Evolutionary conservation across 1,139 yeast genomes (phyloP), one percentile per base, ranked within the genome.

Genomic region (Kodamaea sp.): DNA sequence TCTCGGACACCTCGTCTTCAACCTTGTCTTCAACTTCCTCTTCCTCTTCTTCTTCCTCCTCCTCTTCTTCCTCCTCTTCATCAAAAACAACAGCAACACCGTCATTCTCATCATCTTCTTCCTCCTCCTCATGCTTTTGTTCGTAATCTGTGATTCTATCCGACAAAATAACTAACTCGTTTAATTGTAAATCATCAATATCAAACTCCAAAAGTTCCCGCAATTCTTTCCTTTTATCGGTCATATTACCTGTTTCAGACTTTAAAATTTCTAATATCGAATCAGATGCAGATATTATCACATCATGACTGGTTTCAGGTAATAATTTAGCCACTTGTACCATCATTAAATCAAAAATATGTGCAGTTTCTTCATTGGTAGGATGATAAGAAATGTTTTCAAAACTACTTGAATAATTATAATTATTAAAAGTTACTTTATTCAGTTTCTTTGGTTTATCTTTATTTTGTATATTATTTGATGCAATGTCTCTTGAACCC

Each of bases 261-360:
- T 82, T 83, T 42, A 89, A 57, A 0, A 74, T 61, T 44, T 78
- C 82, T 31, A 89, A 58, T 1, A 84, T 57, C 6, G 84, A 67
- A 54, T 89, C 97, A 1, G 94, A 79, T 8, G 79, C 73, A 1
- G 82, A 75, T 35, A 68, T 52, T n/a, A 70, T 61, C n/a, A 67
- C 67, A 29, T 64, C 71, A 41, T 69, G 75, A 31, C 66, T 57
- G 11, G 70, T 55, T 41, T 71, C 77, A 1, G 71, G 62, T 25
- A 67, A 47, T 32, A 46, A 49, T 6, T 41, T 43, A 28, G 62
- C 57, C 7, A 65, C 57, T 39, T 57, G 58, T 3, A 60, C 51
- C 49, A 64, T 55, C 27, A 67, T 58, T 37, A 55, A 46, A 32
- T 65, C 65, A 49, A 58, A 60, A 24, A 55, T 40, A 32, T 58